Evolutionary conservation across 1,284 basidiomycete genomes (phyloP), one percentile per base, ranked within the genome.

Genomic region (Dichomitus squalens): DNA sequence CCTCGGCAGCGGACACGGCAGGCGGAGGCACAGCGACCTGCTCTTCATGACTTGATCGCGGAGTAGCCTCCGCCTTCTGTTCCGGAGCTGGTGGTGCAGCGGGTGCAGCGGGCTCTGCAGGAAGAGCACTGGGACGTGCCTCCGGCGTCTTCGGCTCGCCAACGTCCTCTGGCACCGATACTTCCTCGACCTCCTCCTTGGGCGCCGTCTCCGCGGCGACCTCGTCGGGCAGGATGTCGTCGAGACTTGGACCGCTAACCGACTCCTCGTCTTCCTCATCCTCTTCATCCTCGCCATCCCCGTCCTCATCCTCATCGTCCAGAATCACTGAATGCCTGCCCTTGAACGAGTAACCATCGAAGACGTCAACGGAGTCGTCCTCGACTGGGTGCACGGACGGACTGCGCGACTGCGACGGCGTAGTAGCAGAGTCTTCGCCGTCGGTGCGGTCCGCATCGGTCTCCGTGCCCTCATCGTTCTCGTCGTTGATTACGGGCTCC

Each of bases 291-390:
- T 75, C 77, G 39, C 76, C 77, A 43, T 75, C 82, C 39, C 76
- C 77, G n/a, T 72, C 79, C 8, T 84, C 85, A 3, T 83, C 85
- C 9, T 86, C 86, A 38, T 85, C 86, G 58, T 90, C 90, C 48
- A 92, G 74, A 58, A 92, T 76, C 53, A 93, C 79, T 4, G 91
- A 92, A 72, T 92, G 80, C 29, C 90, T 79, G 11, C 90, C 92
- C 73, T 93, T 93, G 80, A 92, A 94, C 33, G 90, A 93, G 71
- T 94, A 94, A 12, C 91, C 92, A 73, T 93, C 92, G 67, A 93
- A 94, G 18, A 93, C 85, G 69, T 92, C 90, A 16, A 85, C 76
- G 12, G 72, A 73, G 18, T 87, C 82, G 23, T 84, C 82, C 25
- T 73, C 73, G 29, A 66, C 65, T 9, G 81, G 85, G 25, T 79